Conservation (phyloP, 371 early-diverging fungal species). For the Umbelopsis sp. region DNA sequence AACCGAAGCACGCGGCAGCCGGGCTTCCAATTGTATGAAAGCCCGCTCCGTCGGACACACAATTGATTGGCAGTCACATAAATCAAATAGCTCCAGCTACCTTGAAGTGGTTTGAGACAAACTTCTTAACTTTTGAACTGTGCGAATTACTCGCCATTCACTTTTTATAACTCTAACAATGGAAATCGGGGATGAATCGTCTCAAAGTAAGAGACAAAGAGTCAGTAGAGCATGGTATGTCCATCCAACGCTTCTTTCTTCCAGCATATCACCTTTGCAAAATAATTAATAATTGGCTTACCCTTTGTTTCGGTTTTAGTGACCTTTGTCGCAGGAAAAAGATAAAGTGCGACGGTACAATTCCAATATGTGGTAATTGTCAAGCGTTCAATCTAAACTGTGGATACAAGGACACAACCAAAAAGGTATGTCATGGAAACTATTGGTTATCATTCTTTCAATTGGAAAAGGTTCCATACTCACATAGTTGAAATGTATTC, state of each 20-base stretch:
- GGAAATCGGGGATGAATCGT: slow-evolving; percentile 10
- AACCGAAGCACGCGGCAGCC: too few relatives aligned
- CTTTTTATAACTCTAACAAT: background rate
- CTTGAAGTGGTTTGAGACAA: background rate
- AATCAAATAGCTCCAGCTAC: background rate
- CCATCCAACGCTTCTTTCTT: background rate
- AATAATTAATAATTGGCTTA: background rate
- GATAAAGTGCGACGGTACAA: slow-evolving; percentile 65
- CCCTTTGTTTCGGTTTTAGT: slow-evolving; percentile 28
- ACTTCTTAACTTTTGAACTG: background rate
- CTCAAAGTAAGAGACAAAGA: slow-evolving; percentile 38
- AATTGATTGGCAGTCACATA: background rate
- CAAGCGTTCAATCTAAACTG: slow-evolving; percentile 44
- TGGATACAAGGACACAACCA: slow-evolving; percentile 48
- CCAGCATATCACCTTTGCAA: background rate
- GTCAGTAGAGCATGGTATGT: slow-evolving; percentile 56
- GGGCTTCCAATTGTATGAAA: background rate
- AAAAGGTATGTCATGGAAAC: slow-evolving; percentile 33
- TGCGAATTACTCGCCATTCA: background rate
- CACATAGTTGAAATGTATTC: background rate
- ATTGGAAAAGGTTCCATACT: background rate
- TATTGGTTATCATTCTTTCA: too few relatives aligned
- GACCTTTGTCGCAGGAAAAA: slow-evolving; percentile 68
- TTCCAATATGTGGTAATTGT: slow-evolving; percentile 58
- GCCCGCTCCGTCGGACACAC: background rate